A percentile compares a stretch with the other conserved stretches of the same genome.
Conservation (phyloP, 208 protist genomes). For the Leishmania gerbilli region DNA sequence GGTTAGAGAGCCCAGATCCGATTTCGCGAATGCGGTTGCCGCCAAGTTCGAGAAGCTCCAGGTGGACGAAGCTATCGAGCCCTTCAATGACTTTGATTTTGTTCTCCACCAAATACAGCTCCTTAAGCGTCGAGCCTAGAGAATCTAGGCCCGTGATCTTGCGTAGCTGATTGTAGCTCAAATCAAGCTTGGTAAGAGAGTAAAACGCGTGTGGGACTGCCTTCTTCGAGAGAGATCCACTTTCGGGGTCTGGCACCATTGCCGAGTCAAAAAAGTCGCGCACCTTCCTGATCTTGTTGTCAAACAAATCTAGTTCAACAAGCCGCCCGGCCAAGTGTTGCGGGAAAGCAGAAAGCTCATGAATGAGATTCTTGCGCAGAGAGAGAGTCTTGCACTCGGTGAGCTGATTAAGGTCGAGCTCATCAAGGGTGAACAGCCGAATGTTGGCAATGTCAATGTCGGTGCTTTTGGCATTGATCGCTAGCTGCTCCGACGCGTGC, state of each 20-base stretch:
- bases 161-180: slow-evolving; percentile 92
- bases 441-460: slow-evolving; percentile 85
- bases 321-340: slow-evolving; percentile 62
- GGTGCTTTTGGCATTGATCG: slow-evolving; percentile 51
- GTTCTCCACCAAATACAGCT: slow-evolving; percentile 92
- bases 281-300: slow-evolving; percentile 91
- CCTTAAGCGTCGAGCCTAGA: slow-evolving; percentile 69
- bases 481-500: slow-evolving; percentile 40
- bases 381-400: slow-evolving; percentile 66
- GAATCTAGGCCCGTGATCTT: slow-evolving; percentile 74
- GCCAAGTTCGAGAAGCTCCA: slow-evolving; percentile 89
- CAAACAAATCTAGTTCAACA: slow-evolving; percentile 87
- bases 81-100: slow-evolving; percentile 90
- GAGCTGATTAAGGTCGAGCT: slow-evolving; percentile 71
- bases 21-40: slow-evolving; percentile 89
- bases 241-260: slow-evolving; percentile 14
- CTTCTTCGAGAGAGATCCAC: slow-evolving; percentile 27
- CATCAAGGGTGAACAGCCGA: slow-evolving; percentile 86
- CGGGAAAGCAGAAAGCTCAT: slow-evolving; percentile 78
- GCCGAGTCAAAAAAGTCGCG: slow-evolving; percentile 70
- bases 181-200: slow-evolving; percentile 76
- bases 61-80: slow-evolving; percentile 74
- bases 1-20: slow-evolving; percentile 59
- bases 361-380: slow-evolving; percentile 91
- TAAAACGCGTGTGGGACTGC: slow-evolving; percentile 43